Evolutionary conservation across 139 green algal species (phyloP), one percentile per base, ranked within the genome.

Genomic region (Volvox reticuliferus): DNA sequence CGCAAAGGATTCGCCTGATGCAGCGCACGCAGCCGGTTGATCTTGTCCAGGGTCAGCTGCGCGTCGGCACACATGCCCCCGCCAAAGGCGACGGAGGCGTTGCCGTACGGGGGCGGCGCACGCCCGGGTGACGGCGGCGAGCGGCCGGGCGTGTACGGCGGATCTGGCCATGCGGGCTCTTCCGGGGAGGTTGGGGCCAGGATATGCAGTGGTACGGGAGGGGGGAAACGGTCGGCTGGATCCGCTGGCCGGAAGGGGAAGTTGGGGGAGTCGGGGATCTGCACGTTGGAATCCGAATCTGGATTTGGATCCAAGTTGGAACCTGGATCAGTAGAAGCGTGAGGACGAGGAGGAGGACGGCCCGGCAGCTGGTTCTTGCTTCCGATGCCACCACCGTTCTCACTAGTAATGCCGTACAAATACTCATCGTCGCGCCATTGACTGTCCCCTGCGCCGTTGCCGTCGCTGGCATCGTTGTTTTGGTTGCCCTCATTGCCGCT

Each of bases 31-130:
- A 50, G 37, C 12, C 36, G 36, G 28, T 88, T 88, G 36, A 79
- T 67, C 32, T 20, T 19, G 24, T 88, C 67, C 13, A 88, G 83
- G 1, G 83, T 88, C 12, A 28, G 12, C 67, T 36, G 24, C 50
- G 79, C 50, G 79, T 86, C 79, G 50, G 17, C 26, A 55, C 79
- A 86, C 19, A n/a, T 71, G 44, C 79, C 79, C 28, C 79, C 79
- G 79, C 24, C 50, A n/a, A 71, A 5, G 33, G 32, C 21, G 75
- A 61, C n/a, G 32, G 75, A 55, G 50, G 79, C 21, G 50, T 13
- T n/a, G 44, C 12, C 28, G 79, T 33, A 28, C 18, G 75, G 12
- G 50, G 79, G 13, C 50, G 24, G 26, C 50, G 50, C 12, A 55
- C 12, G 78, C 36, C 1, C 2, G 32, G 76, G 76, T 36, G 76